These are phyloP conservation scores for Fusarium sp. DNA, from an alignment of 2,329 filamentous ascomycete genomes.

Conservation along the genomic window DNA sequence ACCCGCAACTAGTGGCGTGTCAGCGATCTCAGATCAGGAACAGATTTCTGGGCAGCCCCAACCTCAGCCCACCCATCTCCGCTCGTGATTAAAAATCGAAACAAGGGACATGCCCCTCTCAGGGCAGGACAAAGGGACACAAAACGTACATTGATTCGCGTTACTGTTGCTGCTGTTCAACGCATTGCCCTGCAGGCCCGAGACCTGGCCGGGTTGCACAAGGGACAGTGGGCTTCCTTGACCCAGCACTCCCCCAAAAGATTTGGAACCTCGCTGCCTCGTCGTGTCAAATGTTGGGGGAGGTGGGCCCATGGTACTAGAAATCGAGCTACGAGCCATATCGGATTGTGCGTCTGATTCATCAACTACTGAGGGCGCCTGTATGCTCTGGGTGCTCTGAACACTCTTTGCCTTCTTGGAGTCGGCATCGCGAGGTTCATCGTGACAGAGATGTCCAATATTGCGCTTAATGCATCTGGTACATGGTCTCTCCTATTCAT, in stretches of 20 bases:
- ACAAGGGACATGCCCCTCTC: conserved; percentile 31
- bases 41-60: conserved; percentile 31
- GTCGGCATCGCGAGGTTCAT: conserved; percentile 88
- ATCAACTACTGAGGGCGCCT: conserved; percentile 62
- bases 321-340: conserved; percentile 63
- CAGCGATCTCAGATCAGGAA: conserved; percentile 39
- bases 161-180: conserved; percentile 64
- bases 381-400: conserved; percentile 54
- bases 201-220: conserved; percentile 75
- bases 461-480: conserved; percentile 98
- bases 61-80: conserved; percentile 38
- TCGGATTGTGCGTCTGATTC: conserved; percentile 66
- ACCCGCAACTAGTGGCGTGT: conserved; percentile 69
- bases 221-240: conserved; percentile 69
- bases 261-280: conserved; percentile 52
- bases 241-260: conserved; percentile 56
- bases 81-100: conserved; percentile 39
- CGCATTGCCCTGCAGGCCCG: conserved; percentile 71
- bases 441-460: conserved; percentile 97
- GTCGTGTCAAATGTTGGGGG: conserved; percentile 56
- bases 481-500: conserved; percentile 86
- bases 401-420: conserved; percentile 79
- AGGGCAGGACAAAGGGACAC: conserved; percentile 36
- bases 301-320: conserved; percentile 63
- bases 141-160: conserved; percentile 77